Evolutionary conservation across 2,329 filamentous ascomycete genomes (phyloP), one percentile per base, ranked within the genome.

Genomic region (Domatiomyces catenatus): DNA sequence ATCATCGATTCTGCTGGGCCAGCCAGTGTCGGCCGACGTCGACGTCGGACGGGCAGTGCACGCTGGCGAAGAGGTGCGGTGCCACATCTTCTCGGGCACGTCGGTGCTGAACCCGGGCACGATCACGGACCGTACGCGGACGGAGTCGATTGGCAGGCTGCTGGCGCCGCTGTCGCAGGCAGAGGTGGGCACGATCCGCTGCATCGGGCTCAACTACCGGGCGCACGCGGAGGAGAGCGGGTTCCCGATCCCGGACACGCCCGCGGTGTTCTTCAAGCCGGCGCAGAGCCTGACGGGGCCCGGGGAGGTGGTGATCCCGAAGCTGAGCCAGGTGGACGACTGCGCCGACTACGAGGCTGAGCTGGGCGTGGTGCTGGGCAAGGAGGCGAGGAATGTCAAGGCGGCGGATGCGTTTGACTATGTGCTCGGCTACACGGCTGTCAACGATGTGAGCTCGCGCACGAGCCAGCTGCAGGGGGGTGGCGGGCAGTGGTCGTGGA

Each of bases 31-130:
- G n/a, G 8, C n/a, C 8, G 51, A 50, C 20, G 54, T 79, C 28
- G 77, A 82, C 58, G 73, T 83, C 44, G 79, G 78, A 44, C 61
- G 71, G 22, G 77, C 77, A 15, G 62, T 80, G 24, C 19, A 47
- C 19, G 71, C 75, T 45, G 75, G 75, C 36, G 66, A 76, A 54
- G 73, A 80, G 42, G 76, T 82, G 36, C 59, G 69, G 24, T 76
- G 78, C 45, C 68, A 69, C 42, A 68, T 79, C 5, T 81, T 76
- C 65, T 76, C 73, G 20, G 79, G 79, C 17, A 67, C 66, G 1
- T 82, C 79, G 1, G 74, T 79, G 1, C 63, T 82, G 45, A 66
- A 64, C 20, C 72, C 77, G 0, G 79, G 79, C 2, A 62, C 67
- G 19, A 66, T 67, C 10, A 80, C 77, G 1, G 72, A 54, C 44